A percentile compares a stretch with the other conserved stretches of the same genome.
Evolutionary conservation across 2,329 filamentous ascomycete genomes (phyloP).

Genomic region (Hypoxylon sp.): DNA sequence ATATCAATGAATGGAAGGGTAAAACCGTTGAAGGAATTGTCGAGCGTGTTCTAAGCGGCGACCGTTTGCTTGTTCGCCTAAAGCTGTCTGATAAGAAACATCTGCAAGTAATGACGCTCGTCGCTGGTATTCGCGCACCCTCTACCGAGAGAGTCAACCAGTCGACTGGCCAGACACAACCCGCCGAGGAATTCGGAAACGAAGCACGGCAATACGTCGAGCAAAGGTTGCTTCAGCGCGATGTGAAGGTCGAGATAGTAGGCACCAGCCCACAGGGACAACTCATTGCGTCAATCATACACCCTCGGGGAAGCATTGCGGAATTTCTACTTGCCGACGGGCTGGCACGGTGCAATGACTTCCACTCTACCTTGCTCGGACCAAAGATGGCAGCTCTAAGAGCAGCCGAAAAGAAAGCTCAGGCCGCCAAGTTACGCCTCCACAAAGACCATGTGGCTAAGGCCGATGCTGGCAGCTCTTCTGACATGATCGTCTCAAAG

Average conservation of each 20-base stretch:
- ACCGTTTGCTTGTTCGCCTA: constrained; percentile 87
- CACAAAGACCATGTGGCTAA: constrained; percentile 86
- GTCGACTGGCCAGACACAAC: constrained; percentile 82
- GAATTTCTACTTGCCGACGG: constrained; percentile 91
- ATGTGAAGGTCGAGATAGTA: constrained; percentile 84
- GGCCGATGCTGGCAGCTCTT: constrained; percentile 71
- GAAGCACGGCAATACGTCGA: constrained; percentile 93
- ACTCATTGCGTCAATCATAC: constrained; percentile 87
- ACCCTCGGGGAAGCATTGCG: constrained; percentile 93
- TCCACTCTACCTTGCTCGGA: constrained; percentile 93
- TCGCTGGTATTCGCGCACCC: constrained; percentile 90
- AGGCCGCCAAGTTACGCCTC: constrained; percentile 79
- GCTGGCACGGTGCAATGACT: constrained; percentile 92
- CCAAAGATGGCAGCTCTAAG: constrained; percentile 87
- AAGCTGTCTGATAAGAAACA: constrained; percentile 86
- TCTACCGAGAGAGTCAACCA: constrained; percentile 87
- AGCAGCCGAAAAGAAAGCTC: constrained; percentile 87
- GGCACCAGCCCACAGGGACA: constrained; percentile 92
- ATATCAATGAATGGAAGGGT: constrained; percentile 88
- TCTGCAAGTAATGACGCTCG: constrained; percentile 85
- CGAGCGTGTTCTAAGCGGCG: constrained; percentile 91
- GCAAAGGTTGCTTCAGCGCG: constrained; percentile 84
- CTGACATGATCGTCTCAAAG: constrained; percentile 86
- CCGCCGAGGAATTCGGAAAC: constrained; percentile 90
- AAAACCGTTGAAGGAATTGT: constrained; percentile 87